phyloP scores from a whole-genome alignment of 352 stramenopile species.

The Pythium biforme region DNA sequence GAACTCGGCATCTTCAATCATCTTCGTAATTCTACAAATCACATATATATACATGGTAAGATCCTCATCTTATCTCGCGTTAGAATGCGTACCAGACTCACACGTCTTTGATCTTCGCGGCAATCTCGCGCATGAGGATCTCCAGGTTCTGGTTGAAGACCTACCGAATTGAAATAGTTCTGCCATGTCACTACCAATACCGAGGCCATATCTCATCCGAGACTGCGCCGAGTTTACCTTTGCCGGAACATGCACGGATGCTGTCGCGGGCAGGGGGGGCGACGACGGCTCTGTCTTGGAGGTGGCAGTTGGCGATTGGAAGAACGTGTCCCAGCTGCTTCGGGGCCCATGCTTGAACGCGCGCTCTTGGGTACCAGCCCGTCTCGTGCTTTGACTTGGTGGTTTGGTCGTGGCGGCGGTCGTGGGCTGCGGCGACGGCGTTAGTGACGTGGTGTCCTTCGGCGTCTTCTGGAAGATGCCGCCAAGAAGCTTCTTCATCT shows the following conservation, averaged over 20 bases:
- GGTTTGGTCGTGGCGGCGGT: neutral
- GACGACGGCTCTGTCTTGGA: slow-evolving; percentile 8
- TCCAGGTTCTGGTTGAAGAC: slow-evolving; percentile 58
- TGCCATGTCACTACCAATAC: neutral
- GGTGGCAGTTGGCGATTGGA: slow-evolving; percentile 13
- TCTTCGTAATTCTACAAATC: slow-evolving; percentile 43
- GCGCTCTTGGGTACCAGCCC: slow-evolving; percentile 6
- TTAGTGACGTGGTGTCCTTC: neutral
- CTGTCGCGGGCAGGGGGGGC: neutral
- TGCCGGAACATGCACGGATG: slow-evolving; percentile 28
- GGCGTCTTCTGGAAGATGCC: slow-evolving; percentile 53
- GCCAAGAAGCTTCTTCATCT: slow-evolving; percentile 73
- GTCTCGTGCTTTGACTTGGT: neutral
- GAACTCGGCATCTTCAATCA: slow-evolving; percentile 36
- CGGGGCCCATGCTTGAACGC: slow-evolving; percentile 32
- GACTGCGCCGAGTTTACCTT: slow-evolving; percentile 21
- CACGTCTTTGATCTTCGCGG: slow-evolving; percentile 48
- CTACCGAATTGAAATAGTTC: slow-evolving; percentile 20
- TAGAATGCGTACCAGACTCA: slow-evolving; percentile 25
- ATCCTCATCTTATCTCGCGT: too few relatives aligned
- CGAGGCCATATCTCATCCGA: neutral
- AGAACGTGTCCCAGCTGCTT: slow-evolving; percentile 46
- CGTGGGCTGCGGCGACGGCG: neutral
- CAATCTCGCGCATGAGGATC: slow-evolving; percentile 48
- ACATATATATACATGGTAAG: too few relatives aligned